Evolutionary conservation across 768 basidiomycete species (phyloP).

Genomic region (Pholiota conissans): DNA sequence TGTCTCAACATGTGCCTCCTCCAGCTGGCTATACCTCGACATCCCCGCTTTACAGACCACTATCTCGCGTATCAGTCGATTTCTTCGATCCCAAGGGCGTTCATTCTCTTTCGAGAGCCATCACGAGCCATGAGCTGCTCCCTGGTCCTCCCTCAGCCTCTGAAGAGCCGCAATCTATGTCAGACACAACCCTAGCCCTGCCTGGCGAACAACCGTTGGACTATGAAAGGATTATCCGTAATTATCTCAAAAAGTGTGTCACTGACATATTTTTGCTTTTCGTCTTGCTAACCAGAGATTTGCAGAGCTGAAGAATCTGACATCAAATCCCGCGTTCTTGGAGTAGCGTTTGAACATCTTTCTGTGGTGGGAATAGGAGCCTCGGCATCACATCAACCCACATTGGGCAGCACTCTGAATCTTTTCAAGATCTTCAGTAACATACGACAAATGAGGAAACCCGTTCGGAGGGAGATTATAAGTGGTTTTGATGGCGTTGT

Average conservation of each 20-base stretch:
- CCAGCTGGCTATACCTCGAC: not conserved
- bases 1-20: not conserved
- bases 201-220: conserved; percentile 28
- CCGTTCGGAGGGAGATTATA: conserved; percentile 63
- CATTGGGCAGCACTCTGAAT: conserved; percentile 64
- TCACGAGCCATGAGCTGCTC: conserved; percentile 19
- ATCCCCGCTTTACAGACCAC: not conserved
- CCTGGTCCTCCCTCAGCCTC: not conserved
- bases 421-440: conserved; percentile 42
- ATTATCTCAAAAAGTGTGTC: conserved; percentile 33
- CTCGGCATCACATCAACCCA: conserved; percentile 53
- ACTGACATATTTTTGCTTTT: not conserved
- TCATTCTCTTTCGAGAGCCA: conserved; percentile 33
- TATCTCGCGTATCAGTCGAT: conserved; percentile 40
- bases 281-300: not conserved
- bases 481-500: conserved; percentile 64
- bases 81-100: conserved; percentile 59
- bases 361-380: conserved; percentile 61
- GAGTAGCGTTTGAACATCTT: conserved; percentile 60
- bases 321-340: conserved; percentile 55
- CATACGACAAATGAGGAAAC: conserved; percentile 52
- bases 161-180: conserved; percentile 21
- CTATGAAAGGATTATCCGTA: conserved; percentile 33
- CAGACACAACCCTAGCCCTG: not conserved
- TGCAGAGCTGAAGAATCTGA: conserved; percentile 46